Conservation (phyloP, 257 asterid genomes). For the Perilla frutescens region DNA sequence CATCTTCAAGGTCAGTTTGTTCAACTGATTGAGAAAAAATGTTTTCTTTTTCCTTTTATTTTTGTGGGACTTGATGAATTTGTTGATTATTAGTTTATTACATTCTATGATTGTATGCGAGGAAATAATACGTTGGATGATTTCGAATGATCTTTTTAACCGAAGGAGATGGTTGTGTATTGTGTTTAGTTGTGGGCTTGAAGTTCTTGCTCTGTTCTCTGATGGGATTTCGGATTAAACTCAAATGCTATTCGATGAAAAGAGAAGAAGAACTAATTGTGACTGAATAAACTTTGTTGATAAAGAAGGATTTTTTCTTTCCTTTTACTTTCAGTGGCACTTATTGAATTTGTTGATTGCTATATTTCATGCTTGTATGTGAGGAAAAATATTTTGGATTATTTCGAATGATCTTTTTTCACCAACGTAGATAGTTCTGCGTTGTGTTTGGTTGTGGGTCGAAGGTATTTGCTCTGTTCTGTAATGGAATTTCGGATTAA, state of each 20-base stretch:
- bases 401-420: not conserved
- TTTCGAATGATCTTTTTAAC: not conserved
- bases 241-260: not conserved
- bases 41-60: not conserved
- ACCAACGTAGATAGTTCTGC: not conserved
- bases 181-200: not conserved
- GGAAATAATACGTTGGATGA: not conserved
- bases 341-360: not conserved
- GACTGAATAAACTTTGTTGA: not conserved
- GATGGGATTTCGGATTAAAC: too few relatives aligned
- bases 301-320: not conserved
- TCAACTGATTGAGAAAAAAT: not conserved
- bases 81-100: too few relatives aligned
- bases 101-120: not conserved
- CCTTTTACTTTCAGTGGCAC: not conserved
- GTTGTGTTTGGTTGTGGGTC: slow-evolving; percentile 5
- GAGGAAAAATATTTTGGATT: slow-evolving; percentile 14
- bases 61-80: not conserved
- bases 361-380: slow-evolving; percentile 9
- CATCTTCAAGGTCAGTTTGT: slow-evolving; percentile 71
- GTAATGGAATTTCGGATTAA: not conserved
- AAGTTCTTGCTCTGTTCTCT: not conserved
- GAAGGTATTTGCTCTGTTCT: not conserved
- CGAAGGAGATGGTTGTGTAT: too few relatives aligned
- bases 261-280: not conserved